A percentile compares a stretch with the other conserved stretches of the same genome.
Conservation (phyloP, 2,329 filamentous ascomycete genomes). For the Torrubiellomyces zombiae region DNA sequence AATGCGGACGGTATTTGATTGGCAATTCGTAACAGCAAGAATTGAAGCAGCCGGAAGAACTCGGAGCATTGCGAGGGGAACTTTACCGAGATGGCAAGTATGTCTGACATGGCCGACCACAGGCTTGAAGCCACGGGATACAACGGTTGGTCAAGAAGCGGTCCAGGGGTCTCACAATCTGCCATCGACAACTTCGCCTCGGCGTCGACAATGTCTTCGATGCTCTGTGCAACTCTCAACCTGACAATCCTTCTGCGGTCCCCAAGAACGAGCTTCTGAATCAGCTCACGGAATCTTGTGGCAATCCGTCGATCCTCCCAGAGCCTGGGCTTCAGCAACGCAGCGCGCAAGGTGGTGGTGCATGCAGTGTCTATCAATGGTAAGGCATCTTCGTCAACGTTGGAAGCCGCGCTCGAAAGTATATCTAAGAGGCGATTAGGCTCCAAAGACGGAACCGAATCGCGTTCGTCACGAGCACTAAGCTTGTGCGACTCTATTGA, state of each 20-base stretch:
- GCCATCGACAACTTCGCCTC: too few species aligned
- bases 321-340: constrained; percentile 11
- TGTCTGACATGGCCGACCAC: constrained; percentile 16
- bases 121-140: constrained; percentile 10
- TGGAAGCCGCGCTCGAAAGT: constrained; percentile 9
- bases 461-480: background rate
- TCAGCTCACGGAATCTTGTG: constrained; percentile 8
- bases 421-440: constrained; percentile 9
- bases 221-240: constrained; percentile 15
- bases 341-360: constrained; percentile 13
- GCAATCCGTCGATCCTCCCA: constrained; percentile 11
- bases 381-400: constrained; percentile 9
- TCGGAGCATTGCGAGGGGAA: constrained; percentile 25
- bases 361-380: constrained; percentile 12
- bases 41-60: constrained; percentile 23
- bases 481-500: background rate
- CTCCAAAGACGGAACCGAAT: constrained; percentile 1
- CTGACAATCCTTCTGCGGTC: constrained; percentile 13
- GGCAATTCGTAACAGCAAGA: constrained; percentile 21
- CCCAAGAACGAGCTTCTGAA: constrained; percentile 12
- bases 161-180: too few species aligned
- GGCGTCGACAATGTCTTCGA: constrained; percentile 12
- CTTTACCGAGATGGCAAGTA: constrained; percentile 15
- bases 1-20: constrained; percentile 12
- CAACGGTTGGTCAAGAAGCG: too few species aligned